Percentiles rank a stretch among this genome's conserved stretches.
Evolutionary conservation across 2,329 filamentous ascomycete genomes (phyloP).

Genomic region (Dothidotthia symphoricarpi): DNA sequence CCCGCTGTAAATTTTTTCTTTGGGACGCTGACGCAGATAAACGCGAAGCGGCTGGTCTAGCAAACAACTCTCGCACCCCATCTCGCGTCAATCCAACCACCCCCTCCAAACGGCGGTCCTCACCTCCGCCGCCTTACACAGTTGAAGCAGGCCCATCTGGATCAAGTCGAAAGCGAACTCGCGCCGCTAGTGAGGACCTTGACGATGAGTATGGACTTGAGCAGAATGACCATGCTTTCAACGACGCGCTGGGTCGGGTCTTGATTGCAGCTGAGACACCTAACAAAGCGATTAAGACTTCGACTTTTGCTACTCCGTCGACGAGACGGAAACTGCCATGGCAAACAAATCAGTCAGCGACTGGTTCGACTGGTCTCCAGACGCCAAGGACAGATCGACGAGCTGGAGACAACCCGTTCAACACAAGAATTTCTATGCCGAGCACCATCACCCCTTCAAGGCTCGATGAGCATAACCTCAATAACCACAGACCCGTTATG

Average conservation of each 20-base stretch:
- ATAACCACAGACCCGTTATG: conserved; percentile 11
- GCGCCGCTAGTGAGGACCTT: conserved; percentile 22
- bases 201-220: conserved; percentile 38
- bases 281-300: conserved; percentile 42
- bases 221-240: conserved; percentile 30
- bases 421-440: conserved; percentile 4
- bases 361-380: conserved; percentile 17
- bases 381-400: conserved; percentile 29
- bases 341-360: conserved; percentile 27
- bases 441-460: conserved; percentile 19
- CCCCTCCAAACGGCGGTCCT: conserved; percentile 15
- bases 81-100: conserved; percentile 8
- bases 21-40: conserved; percentile 55
- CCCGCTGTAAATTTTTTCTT: conserved; percentile 58
- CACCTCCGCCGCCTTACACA: conserved; percentile 23
- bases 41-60: conserved; percentile 50
- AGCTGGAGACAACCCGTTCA: conserved; percentile 13
- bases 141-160: conserved; percentile 8
- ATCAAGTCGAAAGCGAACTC: conserved; percentile 32
- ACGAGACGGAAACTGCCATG: conserved; percentile 41
- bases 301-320: conserved; percentile 39
- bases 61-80: conserved; percentile 49
- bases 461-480: conserved; percentile 4
- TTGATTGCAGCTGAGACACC: conserved; percentile 40
- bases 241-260: conserved; percentile 33